Evolutionary conservation across 495 filamentous ascomycete genomes (phyloP).

Genomic region (Hyaloscypha bicolor): DNA sequence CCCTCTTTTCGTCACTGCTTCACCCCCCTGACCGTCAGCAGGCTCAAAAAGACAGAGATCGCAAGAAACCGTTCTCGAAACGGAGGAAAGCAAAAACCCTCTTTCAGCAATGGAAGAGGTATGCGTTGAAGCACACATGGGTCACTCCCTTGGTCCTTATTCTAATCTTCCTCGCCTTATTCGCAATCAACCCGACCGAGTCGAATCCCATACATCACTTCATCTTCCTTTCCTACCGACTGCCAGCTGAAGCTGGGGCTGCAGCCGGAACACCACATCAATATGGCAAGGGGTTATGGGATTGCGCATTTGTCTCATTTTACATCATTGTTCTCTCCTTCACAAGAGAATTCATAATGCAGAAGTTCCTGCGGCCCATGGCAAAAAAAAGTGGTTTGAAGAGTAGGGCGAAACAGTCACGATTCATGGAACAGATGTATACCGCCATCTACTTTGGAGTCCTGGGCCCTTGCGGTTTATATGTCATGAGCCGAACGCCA

Average conservation of each 20-base stretch:
- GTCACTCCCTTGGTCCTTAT: constrained; percentile 76
- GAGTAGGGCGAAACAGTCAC: constrained; percentile 76
- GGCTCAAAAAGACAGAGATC: constrained; percentile 31
- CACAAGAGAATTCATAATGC: constrained; percentile 96
- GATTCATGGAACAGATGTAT: constrained; percentile 98
- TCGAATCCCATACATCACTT: constrained; percentile 84
- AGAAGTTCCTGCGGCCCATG: constrained; percentile 80
- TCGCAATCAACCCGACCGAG: constrained; percentile 75
- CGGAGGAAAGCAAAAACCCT: constrained; percentile 60
- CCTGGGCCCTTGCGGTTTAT: constrained; percentile 85
- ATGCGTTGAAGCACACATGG: constrained; percentile 75
- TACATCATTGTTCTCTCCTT: constrained; percentile 90
- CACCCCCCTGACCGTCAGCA: constrained; percentile 16
- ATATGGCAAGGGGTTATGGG: constrained; percentile 88
- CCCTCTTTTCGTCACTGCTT: neutral
- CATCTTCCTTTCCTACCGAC: constrained; percentile 91
- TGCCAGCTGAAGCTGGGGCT: constrained; percentile 53
- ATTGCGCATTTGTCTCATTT: constrained; percentile 86
- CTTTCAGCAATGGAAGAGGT: constrained; percentile 66
- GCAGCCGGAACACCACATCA: constrained; percentile 58
- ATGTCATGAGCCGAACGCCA: constrained; percentile 85
- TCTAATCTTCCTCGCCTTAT: constrained; percentile 63
- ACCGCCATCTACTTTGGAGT: constrained; percentile 93
- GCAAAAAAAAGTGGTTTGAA: constrained; percentile 71
- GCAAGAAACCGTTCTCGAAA: constrained; percentile 51